Conservation (phyloP, 176 grass and related monocot species). For the Cenchrus americanus region DNA sequence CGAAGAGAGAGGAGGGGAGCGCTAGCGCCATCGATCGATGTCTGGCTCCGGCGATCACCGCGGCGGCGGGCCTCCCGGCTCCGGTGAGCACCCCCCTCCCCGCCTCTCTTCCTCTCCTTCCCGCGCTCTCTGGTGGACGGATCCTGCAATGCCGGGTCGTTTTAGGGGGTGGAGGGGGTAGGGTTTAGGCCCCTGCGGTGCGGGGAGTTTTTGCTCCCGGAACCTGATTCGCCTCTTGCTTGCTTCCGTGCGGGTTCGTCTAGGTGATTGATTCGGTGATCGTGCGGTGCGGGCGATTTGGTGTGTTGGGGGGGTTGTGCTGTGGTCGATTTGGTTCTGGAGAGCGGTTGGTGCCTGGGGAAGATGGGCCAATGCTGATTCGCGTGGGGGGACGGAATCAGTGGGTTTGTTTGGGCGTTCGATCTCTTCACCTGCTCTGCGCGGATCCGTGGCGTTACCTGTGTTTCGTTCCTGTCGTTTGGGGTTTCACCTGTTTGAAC, state of each 20-base stretch:
- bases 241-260: not conserved
- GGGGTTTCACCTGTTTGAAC: not conserved
- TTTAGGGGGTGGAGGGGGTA: not conserved
- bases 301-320: not conserved
- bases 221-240: not conserved
- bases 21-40: slow-evolving; percentile 16
- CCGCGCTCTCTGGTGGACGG: not conserved
- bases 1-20: not conserved
- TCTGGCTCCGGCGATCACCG: slow-evolving; percentile 36
- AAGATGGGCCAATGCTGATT: slow-evolving; percentile 24
- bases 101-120: not conserved
- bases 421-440: not conserved
- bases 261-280: not conserved
- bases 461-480: not conserved
- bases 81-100: slow-evolving; percentile 33
- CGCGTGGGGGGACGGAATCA: not conserved
- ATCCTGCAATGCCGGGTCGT: slow-evolving; percentile 34
- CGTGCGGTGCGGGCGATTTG: not conserved
- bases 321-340: slow-evolving; percentile 20
- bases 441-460: not conserved
- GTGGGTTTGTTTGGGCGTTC: not conserved
- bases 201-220: not conserved
- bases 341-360: too few relatives aligned
- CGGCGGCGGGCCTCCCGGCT: slow-evolving; percentile 13
- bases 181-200: not conserved